These are phyloP conservation scores for Arabis alpina DNA, from an alignment of 345 rosid species.

Conservation along the genomic window DNA sequence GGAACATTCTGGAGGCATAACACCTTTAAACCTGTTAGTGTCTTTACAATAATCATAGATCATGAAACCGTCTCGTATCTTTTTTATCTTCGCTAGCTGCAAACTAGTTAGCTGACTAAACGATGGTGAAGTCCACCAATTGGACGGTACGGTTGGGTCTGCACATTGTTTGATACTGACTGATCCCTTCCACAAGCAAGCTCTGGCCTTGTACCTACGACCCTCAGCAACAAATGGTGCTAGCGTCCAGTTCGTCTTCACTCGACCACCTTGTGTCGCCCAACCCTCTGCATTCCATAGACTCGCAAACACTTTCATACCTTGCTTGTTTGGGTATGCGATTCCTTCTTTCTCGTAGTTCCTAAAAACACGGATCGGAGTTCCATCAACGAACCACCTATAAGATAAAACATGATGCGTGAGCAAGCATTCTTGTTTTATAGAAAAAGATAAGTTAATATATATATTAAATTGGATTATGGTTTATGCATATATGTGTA, in stretches of 20 bases:
- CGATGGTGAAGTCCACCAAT: conserved; percentile 66
- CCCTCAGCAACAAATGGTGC: conserved; percentile 64
- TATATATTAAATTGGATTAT: neutral
- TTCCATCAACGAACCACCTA: conserved; percentile 67
- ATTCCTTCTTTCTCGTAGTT: conserved; percentile 63
- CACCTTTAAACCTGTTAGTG: conserved; percentile 56
- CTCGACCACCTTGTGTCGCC: conserved; percentile 80
- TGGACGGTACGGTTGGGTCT: conserved; percentile 40
- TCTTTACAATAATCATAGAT: conserved; percentile 74
- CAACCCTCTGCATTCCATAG: conserved; percentile 79
- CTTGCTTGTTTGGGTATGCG: conserved; percentile 75
- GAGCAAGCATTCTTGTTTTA: neutral
- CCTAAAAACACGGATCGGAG: conserved; percentile 62
- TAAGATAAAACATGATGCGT: conserved; percentile 21
- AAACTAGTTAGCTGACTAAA: conserved; percentile 54
- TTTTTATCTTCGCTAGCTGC: conserved; percentile 53
- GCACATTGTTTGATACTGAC: conserved; percentile 56
- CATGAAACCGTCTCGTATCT: conserved; percentile 64
- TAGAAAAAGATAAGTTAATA: neutral
- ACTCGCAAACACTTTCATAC: conserved; percentile 67
- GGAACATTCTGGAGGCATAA: conserved; percentile 68
- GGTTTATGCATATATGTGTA: too few relatives aligned
- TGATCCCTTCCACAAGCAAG: conserved; percentile 70
- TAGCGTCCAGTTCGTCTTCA: conserved; percentile 60
- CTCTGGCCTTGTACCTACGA: conserved; percentile 54